A percentile compares a stretch with the other conserved stretches of the same genome.
Conservation (phyloP, 176 grass and related monocot species). For the Ampelocalamus luodianensis region DNA sequence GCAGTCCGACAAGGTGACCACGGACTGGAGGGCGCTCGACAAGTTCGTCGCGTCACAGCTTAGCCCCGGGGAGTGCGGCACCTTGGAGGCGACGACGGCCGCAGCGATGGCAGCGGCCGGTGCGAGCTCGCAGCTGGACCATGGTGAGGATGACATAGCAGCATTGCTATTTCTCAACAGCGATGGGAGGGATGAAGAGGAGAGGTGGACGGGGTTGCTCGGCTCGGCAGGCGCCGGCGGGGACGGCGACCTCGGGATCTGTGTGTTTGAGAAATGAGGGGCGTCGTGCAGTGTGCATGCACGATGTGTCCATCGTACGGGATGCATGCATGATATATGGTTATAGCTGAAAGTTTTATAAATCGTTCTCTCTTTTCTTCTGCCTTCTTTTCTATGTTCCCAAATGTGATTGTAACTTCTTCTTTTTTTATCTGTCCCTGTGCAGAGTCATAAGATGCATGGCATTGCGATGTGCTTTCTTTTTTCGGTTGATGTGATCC, state of each 20-base stretch:
- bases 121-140: constrained; percentile 41
- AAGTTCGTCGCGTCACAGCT: constrained; percentile 86
- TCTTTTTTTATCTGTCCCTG: constrained; percentile 47
- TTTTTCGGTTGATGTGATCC: background rate
- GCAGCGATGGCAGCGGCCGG: background rate
- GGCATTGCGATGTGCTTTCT: constrained; percentile 32
- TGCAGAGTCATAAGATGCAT: constrained; percentile 55
- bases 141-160: constrained; percentile 53
- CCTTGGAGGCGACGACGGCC: background rate
- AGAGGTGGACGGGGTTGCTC: constrained; percentile 53
- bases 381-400: constrained; percentile 30
- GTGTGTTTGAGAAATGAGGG: constrained; percentile 56
- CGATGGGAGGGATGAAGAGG: constrained; percentile 56
- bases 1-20: constrained; percentile 32
- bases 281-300: constrained; percentile 3
- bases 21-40: constrained; percentile 77
- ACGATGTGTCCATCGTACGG: background rate
- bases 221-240: constrained; percentile 35
- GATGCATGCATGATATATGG: constrained; percentile 41
- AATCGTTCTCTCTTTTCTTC: background rate
- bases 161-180: constrained; percentile 59
- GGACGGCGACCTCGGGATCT: constrained; percentile 59
- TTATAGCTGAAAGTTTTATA: constrained; percentile 56
- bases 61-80: constrained; percentile 49
- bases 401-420: constrained; percentile 57